Conservation (phyloP, 768 basidiomycete species). For the Strobilomyces confusus region DNA sequence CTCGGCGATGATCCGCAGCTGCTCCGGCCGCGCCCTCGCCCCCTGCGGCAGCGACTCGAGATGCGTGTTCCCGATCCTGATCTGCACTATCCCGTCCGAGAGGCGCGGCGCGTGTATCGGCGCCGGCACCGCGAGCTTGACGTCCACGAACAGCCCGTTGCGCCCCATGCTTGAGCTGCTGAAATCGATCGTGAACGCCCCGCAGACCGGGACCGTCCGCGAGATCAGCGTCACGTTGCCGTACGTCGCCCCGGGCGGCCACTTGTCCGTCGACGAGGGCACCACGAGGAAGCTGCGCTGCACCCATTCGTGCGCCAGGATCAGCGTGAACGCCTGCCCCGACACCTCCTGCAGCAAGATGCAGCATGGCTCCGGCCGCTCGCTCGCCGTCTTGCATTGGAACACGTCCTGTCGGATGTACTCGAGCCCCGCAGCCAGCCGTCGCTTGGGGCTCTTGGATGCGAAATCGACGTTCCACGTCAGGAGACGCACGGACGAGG, state of each 20-base stretch:
- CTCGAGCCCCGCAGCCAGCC: slow-evolving; percentile 46
- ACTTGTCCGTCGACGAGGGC: slow-evolving; percentile 51
- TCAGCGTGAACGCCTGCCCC: slow-evolving; percentile 36
- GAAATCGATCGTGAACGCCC: slow-evolving; percentile 50
- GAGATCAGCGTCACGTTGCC: slow-evolving; percentile 73
- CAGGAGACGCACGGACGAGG: slow-evolving; percentile 50
- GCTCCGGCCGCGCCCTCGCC: slow-evolving; percentile 40
- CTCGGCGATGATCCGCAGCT: slow-evolving; percentile 50
- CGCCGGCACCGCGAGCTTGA: slow-evolving; percentile 41
- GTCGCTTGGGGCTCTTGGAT: slow-evolving; percentile 34
- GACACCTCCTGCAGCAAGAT: slow-evolving; percentile 72
- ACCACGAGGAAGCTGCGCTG: slow-evolving; percentile 54
- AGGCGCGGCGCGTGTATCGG: slow-evolving; percentile 29
- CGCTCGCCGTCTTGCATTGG: slow-evolving; percentile 35
- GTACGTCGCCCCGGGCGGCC: slow-evolving; percentile 48
- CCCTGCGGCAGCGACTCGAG: slow-evolving; percentile 60
- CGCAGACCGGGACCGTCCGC: slow-evolving; percentile 46
- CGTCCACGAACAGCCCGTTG: slow-evolving; percentile 54
- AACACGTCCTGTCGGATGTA: slow-evolving; percentile 56
- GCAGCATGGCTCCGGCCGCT: slow-evolving; percentile 53
- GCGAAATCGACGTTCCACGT: slow-evolving; percentile 71
- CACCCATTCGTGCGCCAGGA: slow-evolving; percentile 62
- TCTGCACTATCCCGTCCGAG: slow-evolving; percentile 37
- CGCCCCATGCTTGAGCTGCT: slow-evolving; percentile 48
- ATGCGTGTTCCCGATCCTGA: slow-evolving; percentile 71